Percentiles rank a stretch among this genome's conserved stretches.
Conservation (phyloP, 1,284 basidiomycete species). For the Irpex sp. region DNA sequence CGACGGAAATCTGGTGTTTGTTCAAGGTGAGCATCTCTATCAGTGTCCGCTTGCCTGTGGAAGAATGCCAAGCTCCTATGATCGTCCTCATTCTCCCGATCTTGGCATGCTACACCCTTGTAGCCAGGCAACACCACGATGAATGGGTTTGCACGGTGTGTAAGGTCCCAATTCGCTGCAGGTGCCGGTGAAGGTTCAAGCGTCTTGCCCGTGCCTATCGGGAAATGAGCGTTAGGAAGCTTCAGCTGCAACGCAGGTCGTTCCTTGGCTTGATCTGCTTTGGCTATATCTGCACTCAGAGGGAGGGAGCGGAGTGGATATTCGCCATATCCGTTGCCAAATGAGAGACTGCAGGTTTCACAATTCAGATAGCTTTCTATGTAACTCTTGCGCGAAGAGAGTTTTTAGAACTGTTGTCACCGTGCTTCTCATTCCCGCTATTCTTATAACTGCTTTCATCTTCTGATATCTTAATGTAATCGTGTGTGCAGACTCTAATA, state of each 20-base stretch:
- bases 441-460: neutral
- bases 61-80: neutral
- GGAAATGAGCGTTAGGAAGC: neutral
- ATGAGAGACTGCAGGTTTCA: neutral
- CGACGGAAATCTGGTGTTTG: conserved; percentile 61
- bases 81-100: neutral
- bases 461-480: neutral
- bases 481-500: neutral
- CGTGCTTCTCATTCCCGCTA: neutral
- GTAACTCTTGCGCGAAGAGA: neutral
- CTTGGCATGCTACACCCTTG: neutral
- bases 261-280: neutral
- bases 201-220: neutral
- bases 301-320: neutral
- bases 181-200: neutral
- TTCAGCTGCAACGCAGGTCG: neutral
- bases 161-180: neutral
- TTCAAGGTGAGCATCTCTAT: conserved; percentile 51
- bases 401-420: neutral
- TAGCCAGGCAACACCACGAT: neutral
- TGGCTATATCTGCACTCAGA: neutral
- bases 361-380: neutral
- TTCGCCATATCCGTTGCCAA: neutral
- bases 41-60: neutral
- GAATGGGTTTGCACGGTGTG: neutral